Conservation (phyloP, 805 yeast genomes). For the Barnettozyma sucrosica region DNA sequence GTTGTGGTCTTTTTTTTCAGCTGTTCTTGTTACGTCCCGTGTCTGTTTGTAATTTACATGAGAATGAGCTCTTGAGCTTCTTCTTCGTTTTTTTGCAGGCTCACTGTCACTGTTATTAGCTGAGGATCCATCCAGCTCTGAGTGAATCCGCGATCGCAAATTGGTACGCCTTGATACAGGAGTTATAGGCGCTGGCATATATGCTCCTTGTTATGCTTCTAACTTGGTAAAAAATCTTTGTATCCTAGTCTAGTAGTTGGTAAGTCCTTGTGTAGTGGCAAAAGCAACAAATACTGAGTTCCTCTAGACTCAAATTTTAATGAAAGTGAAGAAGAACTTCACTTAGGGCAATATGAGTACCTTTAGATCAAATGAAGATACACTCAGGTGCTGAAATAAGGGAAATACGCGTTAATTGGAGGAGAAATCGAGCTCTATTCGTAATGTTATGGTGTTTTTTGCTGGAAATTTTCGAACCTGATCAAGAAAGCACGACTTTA, state of each 20-base stretch:
- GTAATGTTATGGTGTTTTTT: not conserved
- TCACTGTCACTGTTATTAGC: not conserved
- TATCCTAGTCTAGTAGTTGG: not conserved
- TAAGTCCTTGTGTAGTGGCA: not conserved
- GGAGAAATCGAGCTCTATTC: not conserved
- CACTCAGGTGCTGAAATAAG: not conserved
- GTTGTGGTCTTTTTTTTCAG: not conserved
- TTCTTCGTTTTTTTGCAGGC: slow-evolving; percentile 4
- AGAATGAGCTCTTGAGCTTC: slow-evolving; percentile 9
- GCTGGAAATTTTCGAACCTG: not conserved
- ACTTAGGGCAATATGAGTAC: not conserved
- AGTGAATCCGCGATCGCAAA: slow-evolving; percentile 5
- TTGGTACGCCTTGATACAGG: slow-evolving; percentile 5
- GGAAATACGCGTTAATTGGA: not conserved
- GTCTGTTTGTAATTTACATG: slow-evolving; percentile 9
- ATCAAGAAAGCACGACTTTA: not conserved
- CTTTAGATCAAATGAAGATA: too few relatives aligned
- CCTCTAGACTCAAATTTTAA: not conserved
- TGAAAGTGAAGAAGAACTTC: not conserved
- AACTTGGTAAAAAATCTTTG: too few relatives aligned
- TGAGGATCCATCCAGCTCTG: not conserved
- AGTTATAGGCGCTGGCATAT: not conserved
- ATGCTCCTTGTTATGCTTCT: not conserved
- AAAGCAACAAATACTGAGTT: not conserved
- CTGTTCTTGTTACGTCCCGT: not conserved